Percentiles rank a stretch among this genome's conserved stretches.
phyloP scores from a whole-genome alignment of 495 filamentous ascomycete genomes.

The Echria macrotheca region DNA sequence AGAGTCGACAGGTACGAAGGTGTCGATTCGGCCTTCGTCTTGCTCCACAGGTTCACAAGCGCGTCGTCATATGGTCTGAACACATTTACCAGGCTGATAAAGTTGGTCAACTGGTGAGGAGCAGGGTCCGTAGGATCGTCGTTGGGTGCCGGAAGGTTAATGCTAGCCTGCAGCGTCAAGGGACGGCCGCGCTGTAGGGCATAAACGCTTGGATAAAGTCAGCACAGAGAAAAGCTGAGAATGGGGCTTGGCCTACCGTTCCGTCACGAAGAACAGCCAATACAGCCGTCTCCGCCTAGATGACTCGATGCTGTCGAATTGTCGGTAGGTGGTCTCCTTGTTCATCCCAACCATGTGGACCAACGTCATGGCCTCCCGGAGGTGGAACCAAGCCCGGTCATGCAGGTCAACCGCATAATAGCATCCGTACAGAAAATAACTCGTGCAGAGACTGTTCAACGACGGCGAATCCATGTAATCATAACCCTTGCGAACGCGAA shows the following conservation, averaged over 20 bases:
- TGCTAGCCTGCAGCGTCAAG: slow-evolving; percentile 46
- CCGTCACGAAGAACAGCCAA: slow-evolving; percentile 67
- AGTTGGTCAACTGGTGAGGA: slow-evolving; percentile 49
- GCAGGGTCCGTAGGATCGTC: slow-evolving; percentile 56
- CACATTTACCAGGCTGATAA: slow-evolving; percentile 60
- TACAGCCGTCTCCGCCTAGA: slow-evolving; percentile 56
- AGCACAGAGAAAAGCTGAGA: too few species aligned
- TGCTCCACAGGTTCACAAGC: slow-evolving; percentile 70
- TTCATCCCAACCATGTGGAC: slow-evolving; percentile 54
- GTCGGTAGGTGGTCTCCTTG: slow-evolving; percentile 54
- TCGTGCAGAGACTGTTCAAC: slow-evolving; percentile 64
- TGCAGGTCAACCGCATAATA: slow-evolving; percentile 68
- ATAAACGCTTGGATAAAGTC: slow-evolving; percentile 63
- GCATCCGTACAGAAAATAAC: slow-evolving; percentile 74
- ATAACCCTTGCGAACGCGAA: slow-evolving; percentile 68
- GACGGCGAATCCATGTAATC: slow-evolving; percentile 68
- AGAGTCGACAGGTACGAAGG: slow-evolving; percentile 54
- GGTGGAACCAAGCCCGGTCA: slow-evolving; percentile 67
- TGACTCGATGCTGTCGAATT: slow-evolving; percentile 49
- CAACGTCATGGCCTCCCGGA: slow-evolving; percentile 66
- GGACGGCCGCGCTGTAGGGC: slow-evolving; percentile 73
- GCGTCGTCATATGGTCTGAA: slow-evolving; percentile 68
- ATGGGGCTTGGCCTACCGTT: slow-evolving; percentile 61
- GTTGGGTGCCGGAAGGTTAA: slow-evolving; percentile 60
- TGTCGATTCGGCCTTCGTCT: slow-evolving; percentile 53